Evolutionary conservation across 2,329 filamentous ascomycete genomes (phyloP).

Genomic region (Colletotrichum acutatum): DNA sequence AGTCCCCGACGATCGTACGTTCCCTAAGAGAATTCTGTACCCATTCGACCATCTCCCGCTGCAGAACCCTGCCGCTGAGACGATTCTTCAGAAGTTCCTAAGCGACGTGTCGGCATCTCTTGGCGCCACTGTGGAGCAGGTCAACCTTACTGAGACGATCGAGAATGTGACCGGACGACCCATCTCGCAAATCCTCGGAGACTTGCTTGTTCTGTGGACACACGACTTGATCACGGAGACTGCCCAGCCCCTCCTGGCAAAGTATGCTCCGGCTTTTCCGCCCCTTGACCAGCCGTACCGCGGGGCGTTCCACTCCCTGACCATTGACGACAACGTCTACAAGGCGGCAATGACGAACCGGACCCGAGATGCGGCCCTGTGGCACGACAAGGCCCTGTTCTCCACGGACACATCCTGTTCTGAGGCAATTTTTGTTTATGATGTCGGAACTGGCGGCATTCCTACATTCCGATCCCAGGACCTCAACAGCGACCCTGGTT

Average conservation of each 20-base stretch:
- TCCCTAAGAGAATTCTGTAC: conserved; percentile 52
- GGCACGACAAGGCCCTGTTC: conserved; percentile 51
- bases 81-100: conserved; percentile 50
- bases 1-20: conserved; percentile 46
- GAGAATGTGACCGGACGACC: neutral
- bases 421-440: conserved; percentile 52
- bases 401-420: conserved; percentile 50
- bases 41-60: conserved; percentile 53
- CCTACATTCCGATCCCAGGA: conserved; percentile 50
- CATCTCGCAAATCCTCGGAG: neutral
- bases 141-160: conserved; percentile 48
- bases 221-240: conserved; percentile 8
- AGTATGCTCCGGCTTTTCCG: neutral
- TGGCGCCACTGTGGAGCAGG: conserved; percentile 48
- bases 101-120: conserved; percentile 47
- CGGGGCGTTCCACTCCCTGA: conserved; percentile 39
- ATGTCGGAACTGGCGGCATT: conserved; percentile 53
- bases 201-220: conserved; percentile 8
- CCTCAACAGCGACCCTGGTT: conserved; percentile 43
- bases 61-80: conserved; percentile 50
- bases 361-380: conserved; percentile 28
- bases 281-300: conserved; percentile 1
- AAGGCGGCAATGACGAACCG: neutral
- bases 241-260: neutral
- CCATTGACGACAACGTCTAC: neutral